These are phyloP conservation scores for Hydnomerulius pinastri DNA, from an alignment of 768 basidiomycete species.

Conservation along the genomic window DNA sequence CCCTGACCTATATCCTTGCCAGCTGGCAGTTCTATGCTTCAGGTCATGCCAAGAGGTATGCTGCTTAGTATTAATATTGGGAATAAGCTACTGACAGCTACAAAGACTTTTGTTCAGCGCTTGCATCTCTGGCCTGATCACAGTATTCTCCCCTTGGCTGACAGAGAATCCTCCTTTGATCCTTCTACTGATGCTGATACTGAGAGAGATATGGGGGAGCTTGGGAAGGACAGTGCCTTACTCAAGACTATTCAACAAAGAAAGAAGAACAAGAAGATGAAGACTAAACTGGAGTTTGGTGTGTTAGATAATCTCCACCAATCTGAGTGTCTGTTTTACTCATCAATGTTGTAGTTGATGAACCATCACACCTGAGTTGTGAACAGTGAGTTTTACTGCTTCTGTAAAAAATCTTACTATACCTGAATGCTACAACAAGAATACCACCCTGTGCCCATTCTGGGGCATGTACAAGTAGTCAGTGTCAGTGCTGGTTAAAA, in stretches of 20 bases:
- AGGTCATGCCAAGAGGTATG: conserved; percentile 50
- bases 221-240: no score
- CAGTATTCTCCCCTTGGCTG: conserved; percentile 15
- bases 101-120: conserved; percentile 18
- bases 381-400: conserved; percentile 13
- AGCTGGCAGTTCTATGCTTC: conserved; percentile 48
- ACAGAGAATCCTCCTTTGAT: neutral
- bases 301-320: neutral
- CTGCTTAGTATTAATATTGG: neutral
- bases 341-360: conserved; percentile 13
- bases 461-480: conserved; percentile 44
- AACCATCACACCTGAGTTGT: neutral
- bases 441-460: conserved; percentile 45
- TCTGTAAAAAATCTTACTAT: neutral
- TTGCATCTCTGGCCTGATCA: conserved; percentile 18
- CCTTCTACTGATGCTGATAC: conserved; percentile 1
- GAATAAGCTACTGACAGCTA: neutral
- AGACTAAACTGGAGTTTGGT: conserved; percentile 17
- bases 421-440: conserved; percentile 17
- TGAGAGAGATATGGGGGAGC: neutral
- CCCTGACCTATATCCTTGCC: conserved; percentile 51
- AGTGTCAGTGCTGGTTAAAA: conserved; percentile 43
- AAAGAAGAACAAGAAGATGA: conserved; percentile 5
- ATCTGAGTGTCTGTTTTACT: neutral
- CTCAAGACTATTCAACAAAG: neutral